Evolutionary conservation across 2,329 filamentous ascomycete genomes (phyloP).

Genomic region (Gnomoniopsis smithogilvyi): DNA sequence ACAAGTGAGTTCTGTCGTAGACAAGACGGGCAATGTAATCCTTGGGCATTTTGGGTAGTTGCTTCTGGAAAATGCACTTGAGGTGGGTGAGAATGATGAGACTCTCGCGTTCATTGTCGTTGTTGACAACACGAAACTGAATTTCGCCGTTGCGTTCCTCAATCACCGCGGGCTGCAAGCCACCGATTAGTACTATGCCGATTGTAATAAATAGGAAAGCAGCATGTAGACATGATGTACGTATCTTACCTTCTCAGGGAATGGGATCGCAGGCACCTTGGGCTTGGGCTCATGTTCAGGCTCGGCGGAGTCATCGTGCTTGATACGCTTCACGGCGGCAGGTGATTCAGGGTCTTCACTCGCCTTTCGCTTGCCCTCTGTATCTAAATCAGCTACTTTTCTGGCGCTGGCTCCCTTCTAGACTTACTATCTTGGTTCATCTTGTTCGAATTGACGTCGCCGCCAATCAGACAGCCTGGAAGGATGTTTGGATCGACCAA

Average conservation of each 20-base stretch:
- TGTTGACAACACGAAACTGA: constrained; percentile 97
- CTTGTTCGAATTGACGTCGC: not conserved
- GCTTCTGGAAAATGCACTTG: constrained; percentile 98
- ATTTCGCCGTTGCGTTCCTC: constrained; percentile 95
- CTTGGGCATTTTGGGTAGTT: constrained; percentile 98
- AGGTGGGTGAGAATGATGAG: constrained; percentile 92
- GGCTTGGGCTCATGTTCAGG: constrained; percentile 43
- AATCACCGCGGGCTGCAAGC: constrained; percentile 72
- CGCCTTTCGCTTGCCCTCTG: constrained; percentile 70
- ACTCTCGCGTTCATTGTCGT: constrained; percentile 83
- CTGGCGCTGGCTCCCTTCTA: constrained; percentile 5
- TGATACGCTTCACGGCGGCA: constrained; percentile 62
- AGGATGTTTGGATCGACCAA: not conserved
- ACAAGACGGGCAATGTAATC: constrained; percentile 97
- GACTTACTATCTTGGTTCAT: constrained; percentile 40
- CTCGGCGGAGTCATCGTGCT: constrained; percentile 46
- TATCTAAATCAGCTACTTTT: not conserved
- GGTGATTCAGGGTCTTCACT: constrained; percentile 61
- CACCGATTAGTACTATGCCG: constrained; percentile 6
- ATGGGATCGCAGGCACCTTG: constrained; percentile 67
- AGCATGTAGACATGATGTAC: not conserved
- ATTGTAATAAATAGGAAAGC: not conserved
- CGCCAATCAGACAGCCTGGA: not conserved
- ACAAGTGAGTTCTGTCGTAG: constrained; percentile 94
- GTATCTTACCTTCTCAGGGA: constrained; percentile 80